These are phyloP conservation scores for Pythium rishiriense DNA, from an alignment of 352 stramenopile species.

Conservation along the genomic window DNA sequence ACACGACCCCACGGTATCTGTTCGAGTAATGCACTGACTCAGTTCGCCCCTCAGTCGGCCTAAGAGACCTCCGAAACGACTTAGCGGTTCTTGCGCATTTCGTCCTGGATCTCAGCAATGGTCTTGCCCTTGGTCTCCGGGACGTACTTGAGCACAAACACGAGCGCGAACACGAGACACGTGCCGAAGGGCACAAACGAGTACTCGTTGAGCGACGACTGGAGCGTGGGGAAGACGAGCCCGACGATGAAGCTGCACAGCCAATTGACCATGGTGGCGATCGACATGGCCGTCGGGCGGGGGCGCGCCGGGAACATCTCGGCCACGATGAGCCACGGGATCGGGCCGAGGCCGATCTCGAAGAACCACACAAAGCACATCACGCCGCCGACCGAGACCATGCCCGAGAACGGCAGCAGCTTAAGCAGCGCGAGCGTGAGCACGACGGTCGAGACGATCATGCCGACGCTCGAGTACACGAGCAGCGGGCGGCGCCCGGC, in stretches of 20 bases:
- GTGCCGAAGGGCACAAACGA: constrained; percentile 84
- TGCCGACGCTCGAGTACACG: constrained; percentile 44
- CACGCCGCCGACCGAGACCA: constrained; percentile 45
- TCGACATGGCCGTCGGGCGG: constrained; percentile 76
- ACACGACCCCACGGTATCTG: no score
- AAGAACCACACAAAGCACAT: constrained; percentile 61
- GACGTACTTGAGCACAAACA: constrained; percentile 68
- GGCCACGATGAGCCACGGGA: constrained; percentile 92
- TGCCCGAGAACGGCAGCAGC: constrained; percentile 40
- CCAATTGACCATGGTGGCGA: constrained; percentile 92
- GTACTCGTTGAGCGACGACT: constrained; percentile 67
- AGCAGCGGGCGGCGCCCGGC: constrained; percentile 41
- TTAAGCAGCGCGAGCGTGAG: constrained; percentile 47
- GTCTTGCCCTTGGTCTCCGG: constrained; percentile 82
- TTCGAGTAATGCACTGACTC: no score
- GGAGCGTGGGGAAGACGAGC: constrained; percentile 88
- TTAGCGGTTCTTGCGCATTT: constrained; percentile 36
- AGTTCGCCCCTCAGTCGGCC: no score
- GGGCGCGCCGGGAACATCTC: constrained; percentile 93
- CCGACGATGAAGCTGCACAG: constrained; percentile 92
- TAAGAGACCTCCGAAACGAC: background rate
- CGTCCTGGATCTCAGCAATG: constrained; percentile 40
- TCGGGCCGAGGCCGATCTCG: constrained; percentile 66
- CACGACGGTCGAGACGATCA: constrained; percentile 42
- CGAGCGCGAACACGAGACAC: constrained; percentile 54